A percentile compares a stretch with the other conserved stretches of the same genome.
Evolutionary conservation across 2,329 filamentous ascomycete genomes (phyloP).

Genomic region (Cladosporium sp.): DNA sequence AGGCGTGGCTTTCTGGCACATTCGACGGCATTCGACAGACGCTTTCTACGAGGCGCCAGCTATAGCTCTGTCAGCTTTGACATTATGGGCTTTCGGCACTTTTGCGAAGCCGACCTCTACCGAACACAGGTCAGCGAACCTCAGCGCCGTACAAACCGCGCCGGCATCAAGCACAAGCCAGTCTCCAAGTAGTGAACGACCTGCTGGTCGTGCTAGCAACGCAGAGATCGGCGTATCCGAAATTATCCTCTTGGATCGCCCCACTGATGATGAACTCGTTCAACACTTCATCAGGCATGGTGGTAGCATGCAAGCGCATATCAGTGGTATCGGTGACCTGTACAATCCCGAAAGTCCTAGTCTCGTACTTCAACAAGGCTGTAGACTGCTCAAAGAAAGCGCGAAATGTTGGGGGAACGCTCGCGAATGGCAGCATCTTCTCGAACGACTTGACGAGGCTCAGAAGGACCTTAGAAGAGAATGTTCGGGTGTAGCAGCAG

Average conservation of each 20-base stretch:
- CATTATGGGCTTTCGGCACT: constrained; percentile 63
- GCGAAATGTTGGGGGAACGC: constrained; percentile 6
- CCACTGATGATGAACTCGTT: constrained; percentile 60
- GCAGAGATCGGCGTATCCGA: not conserved
- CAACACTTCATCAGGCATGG: constrained; percentile 58
- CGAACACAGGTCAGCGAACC: not conserved
- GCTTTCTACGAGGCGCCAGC: constrained; percentile 65
- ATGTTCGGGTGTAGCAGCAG: not conserved
- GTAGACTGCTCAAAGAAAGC: constrained; percentile 22
- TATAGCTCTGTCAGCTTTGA: constrained; percentile 65
- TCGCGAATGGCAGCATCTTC: not conserved
- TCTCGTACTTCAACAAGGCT: constrained; percentile 5
- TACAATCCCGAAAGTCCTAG: constrained; percentile 32
- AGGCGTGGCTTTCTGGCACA: constrained; percentile 55
- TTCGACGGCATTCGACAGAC: constrained; percentile 52
- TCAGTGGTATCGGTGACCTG: constrained; percentile 57
- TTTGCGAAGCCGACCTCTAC: constrained; percentile 22
- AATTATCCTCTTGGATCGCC: constrained; percentile 58
- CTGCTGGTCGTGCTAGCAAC: not conserved
- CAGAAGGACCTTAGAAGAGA: not conserved
- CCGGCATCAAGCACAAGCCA: not conserved
- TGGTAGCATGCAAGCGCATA: constrained; percentile 52
- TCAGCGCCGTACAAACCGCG: not conserved
- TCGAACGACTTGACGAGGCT: constrained; percentile 1
- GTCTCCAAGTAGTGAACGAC: not conserved